Evolutionary conservation across 75 land plant species (phyloP), one percentile per base, ranked within the genome.

Genomic region (Chamaecyparis obtusa): DNA sequence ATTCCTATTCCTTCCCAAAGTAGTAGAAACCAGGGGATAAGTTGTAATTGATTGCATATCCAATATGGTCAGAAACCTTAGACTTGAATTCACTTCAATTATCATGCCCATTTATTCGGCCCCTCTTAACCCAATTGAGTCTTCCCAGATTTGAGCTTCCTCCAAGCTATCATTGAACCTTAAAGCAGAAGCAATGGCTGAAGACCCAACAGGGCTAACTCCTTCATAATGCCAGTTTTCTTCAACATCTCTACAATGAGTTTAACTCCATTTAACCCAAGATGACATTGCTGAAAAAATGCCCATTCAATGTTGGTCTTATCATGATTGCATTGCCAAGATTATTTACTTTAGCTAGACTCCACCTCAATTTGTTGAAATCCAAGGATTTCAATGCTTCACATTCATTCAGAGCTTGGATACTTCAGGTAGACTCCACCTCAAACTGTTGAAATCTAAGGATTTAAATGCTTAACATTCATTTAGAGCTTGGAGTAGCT

Each of bases 71-170:
- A 93, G 87, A 33, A 87, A 77, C 72, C 89, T 93, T 48, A 93
- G 39, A 1, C 87, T 88, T 19, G 93, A 74, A 75, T 94, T 94
- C 30, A 84, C 94, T 86, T 94, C 94, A 27, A 93, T 92, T 92
- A 91, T 92, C 80, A 90, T 93, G 33, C 93, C 89, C n/a, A 93
- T 85, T 84, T 94, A 94, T 37, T 94, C 94, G 2, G 93, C 92
- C 0, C 94, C 96, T 86, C 75, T 87, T 30, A 90, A 92, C 8
- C 96, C 95, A 72, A 93, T 93, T 37, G 96, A 93, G 56, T 93
- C 96, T 54, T 92, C 94, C 92, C 94, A 95, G 77, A 95, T 91
- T 86, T 93, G 94, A 64, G 94, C 77, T 80, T 93, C 96, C 76
- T 94, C 95, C 81, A 95, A 71, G 41, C 54, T 89, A 27, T 88